Evolutionary conservation across 352 stramenopile genomes (phyloP).

Genomic region (Phytopythium delawarense): DNA sequence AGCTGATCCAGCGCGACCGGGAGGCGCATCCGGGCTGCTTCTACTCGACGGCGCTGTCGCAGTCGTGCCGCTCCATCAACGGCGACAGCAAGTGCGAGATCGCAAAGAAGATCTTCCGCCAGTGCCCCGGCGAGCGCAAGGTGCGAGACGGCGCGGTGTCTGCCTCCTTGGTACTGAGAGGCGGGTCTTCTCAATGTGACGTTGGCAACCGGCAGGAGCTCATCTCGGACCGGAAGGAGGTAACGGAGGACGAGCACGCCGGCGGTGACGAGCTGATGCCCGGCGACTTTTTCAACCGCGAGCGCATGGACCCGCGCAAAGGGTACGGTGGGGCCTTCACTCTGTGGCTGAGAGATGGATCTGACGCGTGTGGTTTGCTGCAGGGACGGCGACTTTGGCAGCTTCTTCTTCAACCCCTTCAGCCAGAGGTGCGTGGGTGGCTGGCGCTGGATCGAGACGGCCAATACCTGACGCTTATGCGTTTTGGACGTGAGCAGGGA

Average conservation of each 20-base stretch:
- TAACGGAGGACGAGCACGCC: slow-evolving; percentile 66
- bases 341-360: neutral
- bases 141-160: slow-evolving; percentile 6
- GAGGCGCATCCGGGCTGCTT: slow-evolving; percentile 72
- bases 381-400: slow-evolving; percentile 30
- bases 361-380: neutral
- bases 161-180: neutral
- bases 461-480: neutral
- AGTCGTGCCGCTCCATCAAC: slow-evolving; percentile 76
- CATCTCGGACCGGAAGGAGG: slow-evolving; percentile 74
- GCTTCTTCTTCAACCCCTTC: slow-evolving; percentile 50
- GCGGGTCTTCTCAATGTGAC: neutral
- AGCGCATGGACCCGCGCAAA: slow-evolving; percentile 56
- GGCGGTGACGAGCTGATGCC: slow-evolving; percentile 30
- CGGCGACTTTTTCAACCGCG: slow-evolving; percentile 68
- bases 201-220: slow-evolving; percentile 29
- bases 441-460: neutral
- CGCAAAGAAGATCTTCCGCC: slow-evolving; percentile 83
- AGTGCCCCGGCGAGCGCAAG: slow-evolving; percentile 66
- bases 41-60: slow-evolving; percentile 75
- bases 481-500: slow-evolving; percentile 23
- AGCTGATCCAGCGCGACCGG: slow-evolving; percentile 69
- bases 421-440: slow-evolving; percentile 35
- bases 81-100: slow-evolving; percentile 85
- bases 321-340: slow-evolving; percentile 14